Percentiles rank a stretch among this genome's conserved stretches.
phyloP scores from a whole-genome alignment of 345 rosid species.

The Salix purpurea region DNA sequence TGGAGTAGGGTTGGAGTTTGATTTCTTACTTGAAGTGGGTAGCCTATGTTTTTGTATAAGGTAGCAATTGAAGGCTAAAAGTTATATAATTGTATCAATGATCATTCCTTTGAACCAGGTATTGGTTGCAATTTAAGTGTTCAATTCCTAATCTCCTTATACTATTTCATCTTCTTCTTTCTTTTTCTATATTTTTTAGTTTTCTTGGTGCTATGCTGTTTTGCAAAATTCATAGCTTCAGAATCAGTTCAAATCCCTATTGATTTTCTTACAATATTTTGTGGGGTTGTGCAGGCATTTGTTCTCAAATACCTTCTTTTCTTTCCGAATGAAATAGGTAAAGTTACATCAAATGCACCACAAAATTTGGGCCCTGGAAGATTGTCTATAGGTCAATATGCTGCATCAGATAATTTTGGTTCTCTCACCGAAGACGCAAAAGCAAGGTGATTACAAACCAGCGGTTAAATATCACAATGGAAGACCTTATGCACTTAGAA shows the following conservation, averaged over 20 bases:
- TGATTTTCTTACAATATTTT: slow-evolving; percentile 10
- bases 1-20: not conserved
- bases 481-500: not conserved
- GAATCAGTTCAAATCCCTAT: not conserved
- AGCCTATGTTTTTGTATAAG: not conserved
- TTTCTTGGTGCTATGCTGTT: not conserved
- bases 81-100: not conserved
- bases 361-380: slow-evolving; percentile 44
- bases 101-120: not conserved
- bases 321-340: slow-evolving; percentile 61
- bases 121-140: not conserved
- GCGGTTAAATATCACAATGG: not conserved
- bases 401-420: slow-evolving; percentile 50
- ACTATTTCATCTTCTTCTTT: not conserved
- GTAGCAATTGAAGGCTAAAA: not conserved
- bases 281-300: slow-evolving; percentile 67
- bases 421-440: slow-evolving; percentile 62
- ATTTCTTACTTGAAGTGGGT: not conserved
- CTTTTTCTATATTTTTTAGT: not conserved
- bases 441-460: slow-evolving; percentile 53
- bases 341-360: slow-evolving; percentile 29
- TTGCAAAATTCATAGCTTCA: not conserved
- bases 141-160: not conserved
- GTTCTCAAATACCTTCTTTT: slow-evolving; percentile 90
- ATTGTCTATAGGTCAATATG: slow-evolving; percentile 32